These are phyloP conservation scores for Gyrodon lividus DNA, from an alignment of 768 basidiomycete genomes.

Conservation along the genomic window DNA sequence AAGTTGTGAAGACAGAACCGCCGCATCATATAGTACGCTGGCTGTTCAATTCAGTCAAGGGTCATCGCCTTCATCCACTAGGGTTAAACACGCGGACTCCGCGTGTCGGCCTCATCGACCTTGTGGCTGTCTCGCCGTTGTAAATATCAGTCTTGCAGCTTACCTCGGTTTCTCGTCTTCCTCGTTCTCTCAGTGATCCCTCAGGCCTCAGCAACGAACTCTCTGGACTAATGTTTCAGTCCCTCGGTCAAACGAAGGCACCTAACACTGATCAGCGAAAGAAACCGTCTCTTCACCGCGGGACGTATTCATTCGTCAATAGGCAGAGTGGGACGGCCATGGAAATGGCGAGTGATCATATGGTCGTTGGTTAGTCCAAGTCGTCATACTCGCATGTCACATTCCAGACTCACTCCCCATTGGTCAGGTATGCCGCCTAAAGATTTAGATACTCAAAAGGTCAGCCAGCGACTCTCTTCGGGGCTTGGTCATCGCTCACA, in stretches of 20 bases:
- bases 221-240: slow-evolving; percentile 22
- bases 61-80: neutral
- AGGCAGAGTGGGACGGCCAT: slow-evolving; percentile 34
- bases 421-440: slow-evolving; percentile 30
- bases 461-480: neutral
- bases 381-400: neutral
- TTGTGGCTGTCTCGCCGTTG: slow-evolving; percentile 10
- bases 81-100: slow-evolving; percentile 13
- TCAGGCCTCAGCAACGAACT: neutral
- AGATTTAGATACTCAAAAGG: slow-evolving; percentile 30
- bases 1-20: slow-evolving; percentile 17
- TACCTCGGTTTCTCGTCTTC: no score
- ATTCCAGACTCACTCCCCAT: neutral
- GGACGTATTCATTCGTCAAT: slow-evolving; percentile 30
- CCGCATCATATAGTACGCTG: no score
- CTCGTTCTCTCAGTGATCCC: neutral
- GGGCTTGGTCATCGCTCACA: neutral
- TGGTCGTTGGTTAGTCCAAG: slow-evolving; percentile 22
- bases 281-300: slow-evolving; percentile 28
- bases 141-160: neutral
- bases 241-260: slow-evolving; percentile 14
- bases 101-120: slow-evolving; percentile 11
- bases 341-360: slow-evolving; percentile 25
- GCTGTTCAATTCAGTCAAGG: no score
- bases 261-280: slow-evolving; percentile 17